phyloP scores from a whole-genome alignment of 2,329 filamentous ascomycete genomes.

The Claviceps sp. region DNA sequence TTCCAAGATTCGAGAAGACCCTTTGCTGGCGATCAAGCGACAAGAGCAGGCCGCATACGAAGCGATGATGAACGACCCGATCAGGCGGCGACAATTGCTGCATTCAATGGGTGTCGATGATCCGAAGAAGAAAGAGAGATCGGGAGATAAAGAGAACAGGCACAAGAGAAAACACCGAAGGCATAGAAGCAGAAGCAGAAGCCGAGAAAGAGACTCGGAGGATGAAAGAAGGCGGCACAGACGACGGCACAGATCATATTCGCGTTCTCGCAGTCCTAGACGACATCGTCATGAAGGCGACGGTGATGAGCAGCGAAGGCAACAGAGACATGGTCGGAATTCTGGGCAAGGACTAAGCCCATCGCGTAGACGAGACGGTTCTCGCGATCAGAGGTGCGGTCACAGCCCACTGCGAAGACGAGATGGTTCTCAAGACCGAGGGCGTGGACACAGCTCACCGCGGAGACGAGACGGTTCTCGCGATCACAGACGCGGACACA shows the following conservation, averaged over 20 bases:
- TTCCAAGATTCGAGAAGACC: conserved; percentile 79
- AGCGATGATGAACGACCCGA: conserved; percentile 66
- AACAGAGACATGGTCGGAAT: conserved; percentile 12
- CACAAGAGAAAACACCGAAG: conserved; percentile 8
- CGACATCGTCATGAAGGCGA: conserved; percentile 14
- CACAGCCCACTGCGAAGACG: background rate
- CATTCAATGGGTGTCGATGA: conserved; percentile 45
- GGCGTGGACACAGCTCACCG: too few relatives aligned
- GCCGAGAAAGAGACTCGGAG: conserved; percentile 1
- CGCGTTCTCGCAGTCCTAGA: conserved; percentile 30
- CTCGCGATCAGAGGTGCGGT: conserved; percentile 8
- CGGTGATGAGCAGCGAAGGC: conserved; percentile 2
- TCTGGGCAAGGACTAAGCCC: conserved; percentile 12
- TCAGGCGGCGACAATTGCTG: conserved; percentile 53
- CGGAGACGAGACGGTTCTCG: conserved; percentile 4
- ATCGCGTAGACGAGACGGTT: conserved; percentile 8
- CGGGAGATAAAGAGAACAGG: conserved; percentile 16
- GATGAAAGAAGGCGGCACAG: conserved; percentile 13
- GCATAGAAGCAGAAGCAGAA: conserved; percentile 7
- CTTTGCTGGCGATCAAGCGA: conserved; percentile 82
- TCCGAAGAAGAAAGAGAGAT: conserved; percentile 29
- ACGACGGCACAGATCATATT: conserved; percentile 31
- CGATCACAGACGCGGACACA: conserved; percentile 1
- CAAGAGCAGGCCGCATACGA: conserved; percentile 75
- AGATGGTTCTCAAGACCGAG: too few relatives aligned